phyloP scores from a whole-genome alignment of 176 grass and related monocot species.

The Juncus effusus region DNA sequence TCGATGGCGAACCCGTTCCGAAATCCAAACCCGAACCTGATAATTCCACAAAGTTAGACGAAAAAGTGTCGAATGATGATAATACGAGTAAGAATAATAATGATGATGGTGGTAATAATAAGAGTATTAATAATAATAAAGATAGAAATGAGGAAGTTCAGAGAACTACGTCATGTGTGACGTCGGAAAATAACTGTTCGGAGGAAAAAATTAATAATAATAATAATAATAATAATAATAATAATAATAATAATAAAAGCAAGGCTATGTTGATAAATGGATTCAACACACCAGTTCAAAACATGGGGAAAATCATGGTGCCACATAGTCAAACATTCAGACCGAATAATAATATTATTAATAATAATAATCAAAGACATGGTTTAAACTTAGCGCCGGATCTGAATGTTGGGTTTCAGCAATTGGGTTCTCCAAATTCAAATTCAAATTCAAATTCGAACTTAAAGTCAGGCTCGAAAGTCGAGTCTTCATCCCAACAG shows the following conservation, averaged over 20 bases:
- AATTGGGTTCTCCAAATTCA: constrained; percentile 25
- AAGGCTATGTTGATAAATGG: constrained; percentile 6
- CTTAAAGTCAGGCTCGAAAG: constrained; percentile 16
- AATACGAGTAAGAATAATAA: background rate
- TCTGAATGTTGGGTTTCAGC: constrained; percentile 33
- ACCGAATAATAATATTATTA: background rate
- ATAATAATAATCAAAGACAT: background rate
- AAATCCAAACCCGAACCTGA: constrained; percentile 12
- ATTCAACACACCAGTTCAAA: constrained; percentile 16
- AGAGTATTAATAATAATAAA: constrained; percentile 3
- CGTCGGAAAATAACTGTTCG: too few relatives aligned
- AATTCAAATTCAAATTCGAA: background rate
- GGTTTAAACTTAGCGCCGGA: constrained; percentile 24
- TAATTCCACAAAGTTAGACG: constrained; percentile 15
- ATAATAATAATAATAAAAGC: constrained; percentile 7
- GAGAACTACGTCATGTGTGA: constrained; percentile 1
- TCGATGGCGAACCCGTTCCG: constrained; percentile 23
- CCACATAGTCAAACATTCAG: constrained; percentile 32
- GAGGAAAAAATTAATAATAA: background rate
- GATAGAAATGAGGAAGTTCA: background rate
- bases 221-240: constrained; percentile 17
- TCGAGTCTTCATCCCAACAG: background rate
- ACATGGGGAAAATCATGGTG: constrained; percentile 19
- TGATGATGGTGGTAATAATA: background rate
- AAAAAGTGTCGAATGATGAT: constrained; percentile 12